A percentile compares a stretch with the other conserved stretches of the same genome.
Conservation (phyloP, 2,329 filamentous ascomycete genomes). For the Botrytis fabae region DNA sequence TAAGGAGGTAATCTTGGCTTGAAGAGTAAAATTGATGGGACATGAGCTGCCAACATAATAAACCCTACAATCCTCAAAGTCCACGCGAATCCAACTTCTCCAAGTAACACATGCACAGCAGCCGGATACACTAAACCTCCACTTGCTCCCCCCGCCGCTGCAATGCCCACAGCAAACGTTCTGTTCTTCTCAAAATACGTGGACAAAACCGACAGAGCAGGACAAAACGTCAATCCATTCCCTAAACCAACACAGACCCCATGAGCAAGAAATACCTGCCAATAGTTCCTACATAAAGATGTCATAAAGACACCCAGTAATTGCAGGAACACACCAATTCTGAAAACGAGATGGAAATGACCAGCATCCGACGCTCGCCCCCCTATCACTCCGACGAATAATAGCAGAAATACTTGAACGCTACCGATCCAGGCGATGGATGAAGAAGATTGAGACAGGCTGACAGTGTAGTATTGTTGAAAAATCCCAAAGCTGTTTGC, state of each 20-base stretch:
- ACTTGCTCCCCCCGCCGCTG: constrained; percentile 38
- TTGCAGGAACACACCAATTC: background rate
- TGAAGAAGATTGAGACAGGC: background rate
- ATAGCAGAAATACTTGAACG: background rate
- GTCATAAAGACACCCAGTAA: constrained; percentile 36
- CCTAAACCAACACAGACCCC: constrained; percentile 30
- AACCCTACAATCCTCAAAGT: constrained; percentile 29
- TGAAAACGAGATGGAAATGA: background rate
- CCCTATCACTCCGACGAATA: background rate
- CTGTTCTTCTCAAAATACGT: constrained; percentile 29
- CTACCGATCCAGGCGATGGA: background rate
- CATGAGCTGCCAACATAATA: background rate
- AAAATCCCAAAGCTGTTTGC: background rate
- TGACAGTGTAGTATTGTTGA: background rate
- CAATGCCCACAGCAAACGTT: constrained; percentile 31
- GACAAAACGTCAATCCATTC: constrained; percentile 35
- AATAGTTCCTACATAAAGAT: constrained; percentile 38
- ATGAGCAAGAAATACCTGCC: constrained; percentile 41
- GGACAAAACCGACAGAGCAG: constrained; percentile 25
- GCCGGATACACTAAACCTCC: constrained; percentile 43
- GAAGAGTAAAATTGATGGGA: background rate
- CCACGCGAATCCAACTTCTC: constrained; percentile 38
- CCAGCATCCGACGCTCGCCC: background rate
- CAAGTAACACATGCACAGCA: constrained; percentile 38
- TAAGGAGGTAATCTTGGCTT: background rate